Conservation (phyloP, 2,329 filamentous ascomycete species). For the Penicillium sp. region DNA sequence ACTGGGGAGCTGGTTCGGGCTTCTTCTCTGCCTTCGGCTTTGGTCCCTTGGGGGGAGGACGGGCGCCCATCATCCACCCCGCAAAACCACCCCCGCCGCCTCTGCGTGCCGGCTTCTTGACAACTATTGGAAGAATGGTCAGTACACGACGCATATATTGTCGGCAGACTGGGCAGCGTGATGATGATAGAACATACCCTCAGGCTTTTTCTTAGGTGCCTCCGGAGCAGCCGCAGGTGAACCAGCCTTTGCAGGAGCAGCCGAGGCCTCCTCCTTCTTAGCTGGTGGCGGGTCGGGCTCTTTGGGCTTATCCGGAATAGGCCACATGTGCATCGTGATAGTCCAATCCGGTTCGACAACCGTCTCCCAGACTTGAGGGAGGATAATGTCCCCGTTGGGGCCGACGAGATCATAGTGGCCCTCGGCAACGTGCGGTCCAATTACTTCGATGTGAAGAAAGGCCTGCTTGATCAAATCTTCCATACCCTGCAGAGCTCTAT, state of each 20-base stretch:
- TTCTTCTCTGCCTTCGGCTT: conserved; percentile 51
- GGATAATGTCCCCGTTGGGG: conserved; percentile 78
- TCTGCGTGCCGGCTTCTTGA: conserved; percentile 34
- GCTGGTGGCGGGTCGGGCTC: conserved; percentile 39
- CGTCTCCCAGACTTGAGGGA: conserved; percentile 79
- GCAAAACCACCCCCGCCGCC: conserved; percentile 40
- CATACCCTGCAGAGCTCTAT: conserved; percentile 65
- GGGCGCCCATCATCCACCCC: conserved; percentile 47
- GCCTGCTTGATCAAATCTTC: conserved; percentile 83
- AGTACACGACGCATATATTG: background rate
- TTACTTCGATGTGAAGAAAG: conserved; percentile 74
- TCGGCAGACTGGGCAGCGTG: background rate
- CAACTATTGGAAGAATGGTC: conserved; percentile 16
- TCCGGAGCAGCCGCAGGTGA: conserved; percentile 24
- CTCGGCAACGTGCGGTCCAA: conserved; percentile 73
- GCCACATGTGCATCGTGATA: conserved; percentile 69
- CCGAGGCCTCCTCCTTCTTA: conserved; percentile 16
- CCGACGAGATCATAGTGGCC: conserved; percentile 81
- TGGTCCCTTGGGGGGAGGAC: conserved; percentile 29
- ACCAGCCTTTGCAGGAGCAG: conserved; percentile 25
- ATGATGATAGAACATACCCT: conserved; percentile 27
- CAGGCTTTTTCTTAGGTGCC: conserved; percentile 34
- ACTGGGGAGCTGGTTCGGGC: conserved; percentile 36
- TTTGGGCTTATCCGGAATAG: conserved; percentile 56
- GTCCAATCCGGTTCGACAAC: conserved; percentile 77